A percentile compares a stretch with the other conserved stretches of the same genome.
Evolutionary conservation across 352 stramenopile genomes (phyloP).

Genomic region (Pythium monospermum): DNA sequence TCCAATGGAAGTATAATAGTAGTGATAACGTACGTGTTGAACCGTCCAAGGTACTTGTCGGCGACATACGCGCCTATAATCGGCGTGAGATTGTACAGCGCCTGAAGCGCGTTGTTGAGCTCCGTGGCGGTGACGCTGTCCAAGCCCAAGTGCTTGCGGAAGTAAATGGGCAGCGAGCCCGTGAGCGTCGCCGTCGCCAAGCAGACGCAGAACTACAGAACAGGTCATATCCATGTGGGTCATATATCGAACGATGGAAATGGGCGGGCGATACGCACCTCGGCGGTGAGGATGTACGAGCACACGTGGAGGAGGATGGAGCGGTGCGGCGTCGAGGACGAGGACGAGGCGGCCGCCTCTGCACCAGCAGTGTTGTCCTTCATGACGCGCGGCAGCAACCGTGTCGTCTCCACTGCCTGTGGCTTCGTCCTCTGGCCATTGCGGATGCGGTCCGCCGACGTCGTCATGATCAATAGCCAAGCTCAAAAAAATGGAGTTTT

Average conservation of each 20-base stretch:
- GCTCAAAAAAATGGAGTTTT: too few relatives aligned
- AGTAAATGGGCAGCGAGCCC: slow-evolving; percentile 83
- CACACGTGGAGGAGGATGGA: slow-evolving; percentile 85
- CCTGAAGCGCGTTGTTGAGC: slow-evolving; percentile 83
- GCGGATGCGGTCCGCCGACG: too few relatives aligned
- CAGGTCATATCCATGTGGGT: not conserved
- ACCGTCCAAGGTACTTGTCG: slow-evolving; percentile 74
- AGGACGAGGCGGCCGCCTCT: too few relatives aligned
- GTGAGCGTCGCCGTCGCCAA: slow-evolving; percentile 81
- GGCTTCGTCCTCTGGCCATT: too few relatives aligned
- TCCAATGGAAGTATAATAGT: not conserved
- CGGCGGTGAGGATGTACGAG: slow-evolving; percentile 85
- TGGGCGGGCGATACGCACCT: slow-evolving; percentile 40
- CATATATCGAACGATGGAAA: not conserved
- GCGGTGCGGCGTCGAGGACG: slow-evolving; percentile 34
- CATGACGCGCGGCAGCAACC: slow-evolving; percentile 10
- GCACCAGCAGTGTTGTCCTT: not conserved
- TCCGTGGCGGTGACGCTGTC: slow-evolving; percentile 79
- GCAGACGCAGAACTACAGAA: slow-evolving; percentile 68
- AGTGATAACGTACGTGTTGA: slow-evolving; percentile 43
- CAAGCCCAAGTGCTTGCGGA: slow-evolving; percentile 79
- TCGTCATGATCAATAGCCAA: too few relatives aligned
- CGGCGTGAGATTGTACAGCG: slow-evolving; percentile 80
- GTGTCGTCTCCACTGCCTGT: slow-evolving; percentile 4
- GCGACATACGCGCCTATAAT: slow-evolving; percentile 78